Evolutionary conservation across 1,139 yeast genomes (phyloP).

Genomic region (Diutina sp.): DNA sequence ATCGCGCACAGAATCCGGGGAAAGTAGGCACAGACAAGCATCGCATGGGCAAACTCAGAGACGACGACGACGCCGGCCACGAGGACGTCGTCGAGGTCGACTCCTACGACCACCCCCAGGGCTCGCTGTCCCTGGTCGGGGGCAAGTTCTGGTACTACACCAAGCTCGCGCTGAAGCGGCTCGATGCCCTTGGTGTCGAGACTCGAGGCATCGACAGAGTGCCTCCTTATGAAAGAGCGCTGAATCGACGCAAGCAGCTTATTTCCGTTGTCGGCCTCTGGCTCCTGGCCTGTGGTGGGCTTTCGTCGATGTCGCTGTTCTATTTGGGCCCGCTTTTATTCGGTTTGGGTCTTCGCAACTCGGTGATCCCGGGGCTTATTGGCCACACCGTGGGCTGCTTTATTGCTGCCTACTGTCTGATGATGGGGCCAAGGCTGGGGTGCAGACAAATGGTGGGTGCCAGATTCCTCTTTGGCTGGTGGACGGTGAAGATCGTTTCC

Average conservation of each 20-base stretch:
- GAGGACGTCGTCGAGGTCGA: neutral
- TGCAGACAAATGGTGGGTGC: conserved; percentile 80
- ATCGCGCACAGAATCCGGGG: neutral
- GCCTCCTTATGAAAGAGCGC: conserved; percentile 53
- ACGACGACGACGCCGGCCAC: neutral
- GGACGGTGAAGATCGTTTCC: conserved; percentile 65
- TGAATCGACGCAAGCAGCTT: conserved; percentile 33
- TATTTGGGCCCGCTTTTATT: conserved; percentile 62
- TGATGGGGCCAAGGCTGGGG: conserved; percentile 83
- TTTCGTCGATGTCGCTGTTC: conserved; percentile 75
- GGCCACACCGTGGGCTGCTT: conserved; percentile 58
- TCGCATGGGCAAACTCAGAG: neutral
- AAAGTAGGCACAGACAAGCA: neutral
- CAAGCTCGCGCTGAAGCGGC: conserved; percentile 1
- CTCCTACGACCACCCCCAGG: neutral
- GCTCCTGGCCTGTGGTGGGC: conserved; percentile 76
- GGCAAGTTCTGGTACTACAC: neutral
- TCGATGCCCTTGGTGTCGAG: conserved; percentile 49
- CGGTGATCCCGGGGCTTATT: conserved; percentile 45
- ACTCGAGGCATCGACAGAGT: conserved; percentile 74
- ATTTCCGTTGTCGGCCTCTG: conserved; percentile 61
- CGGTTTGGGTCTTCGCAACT: conserved; percentile 51
- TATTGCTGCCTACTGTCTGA: conserved; percentile 69
- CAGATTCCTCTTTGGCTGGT: conserved; percentile 70
- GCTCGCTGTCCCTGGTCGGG: neutral